Percentiles rank a stretch among this genome's conserved stretches.
Conservation (phyloP, 352 stramenopile genomes). For the Peronospora belbahrii region DNA sequence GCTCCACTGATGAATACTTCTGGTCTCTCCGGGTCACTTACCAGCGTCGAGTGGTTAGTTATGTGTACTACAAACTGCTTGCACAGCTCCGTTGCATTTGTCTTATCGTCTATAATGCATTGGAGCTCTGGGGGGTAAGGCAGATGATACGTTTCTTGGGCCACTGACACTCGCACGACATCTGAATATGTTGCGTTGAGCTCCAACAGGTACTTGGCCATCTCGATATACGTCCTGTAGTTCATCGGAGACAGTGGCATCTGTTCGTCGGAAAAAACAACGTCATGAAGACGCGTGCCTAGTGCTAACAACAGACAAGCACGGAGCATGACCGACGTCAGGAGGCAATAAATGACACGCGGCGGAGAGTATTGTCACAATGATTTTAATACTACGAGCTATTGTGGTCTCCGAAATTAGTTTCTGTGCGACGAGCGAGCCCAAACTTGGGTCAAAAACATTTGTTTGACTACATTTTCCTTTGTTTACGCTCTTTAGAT, state of each 20-base stretch:
- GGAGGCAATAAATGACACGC: background rate
- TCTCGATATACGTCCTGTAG: conserved; percentile 73
- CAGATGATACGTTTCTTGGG: conserved; percentile 77
- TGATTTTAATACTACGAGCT: too few relatives aligned
- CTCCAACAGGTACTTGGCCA: conserved; percentile 48
- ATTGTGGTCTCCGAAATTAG: too few relatives aligned
- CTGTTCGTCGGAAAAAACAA: background rate
- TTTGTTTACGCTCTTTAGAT: conserved; percentile 27
- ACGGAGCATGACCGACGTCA: conserved; percentile 3
- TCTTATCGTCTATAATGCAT: conserved; percentile 47
- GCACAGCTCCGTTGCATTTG: conserved; percentile 34
- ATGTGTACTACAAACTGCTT: conserved; percentile 84
- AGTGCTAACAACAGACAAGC: conserved; percentile 8
- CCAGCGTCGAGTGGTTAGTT: conserved; percentile 82
- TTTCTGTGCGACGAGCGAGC: too few relatives aligned
- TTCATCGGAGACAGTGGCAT: conserved; percentile 10
- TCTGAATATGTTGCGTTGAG: conserved; percentile 73
- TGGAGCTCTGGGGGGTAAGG: conserved; percentile 59
- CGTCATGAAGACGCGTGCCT: conserved; percentile 1
- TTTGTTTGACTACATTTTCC: conserved; percentile 2
- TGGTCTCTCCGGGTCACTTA: conserved; percentile 60
- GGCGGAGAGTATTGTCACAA: too few relatives aligned
- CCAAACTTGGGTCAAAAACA: too few relatives aligned
- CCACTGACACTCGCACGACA: conserved; percentile 69
- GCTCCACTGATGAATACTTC: conserved; percentile 95